phyloP scores from a whole-genome alignment of 768 basidiomycete species.

The Russula sp. region DNA sequence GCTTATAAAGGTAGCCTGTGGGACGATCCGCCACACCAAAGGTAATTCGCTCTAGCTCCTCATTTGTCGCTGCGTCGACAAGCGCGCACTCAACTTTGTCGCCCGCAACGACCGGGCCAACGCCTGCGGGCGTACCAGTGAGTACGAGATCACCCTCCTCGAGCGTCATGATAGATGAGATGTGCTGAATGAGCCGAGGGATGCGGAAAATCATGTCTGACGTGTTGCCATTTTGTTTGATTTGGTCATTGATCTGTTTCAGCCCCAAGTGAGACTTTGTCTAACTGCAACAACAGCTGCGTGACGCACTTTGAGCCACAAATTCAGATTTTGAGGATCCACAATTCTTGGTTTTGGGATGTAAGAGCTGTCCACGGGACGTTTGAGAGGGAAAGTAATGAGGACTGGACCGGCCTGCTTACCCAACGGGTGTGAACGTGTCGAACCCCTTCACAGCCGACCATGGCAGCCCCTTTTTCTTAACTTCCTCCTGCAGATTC shows the following conservation, averaged over 20 bases:
- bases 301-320: slow-evolving; percentile 62
- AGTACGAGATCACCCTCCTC: slow-evolving; percentile 94
- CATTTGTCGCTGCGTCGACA: slow-evolving; percentile 43
- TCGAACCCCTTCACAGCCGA: slow-evolving; percentile 96
- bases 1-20: slow-evolving; percentile 60
- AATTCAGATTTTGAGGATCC: slow-evolving; percentile 70
- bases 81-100: slow-evolving; percentile 76
- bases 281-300: neutral
- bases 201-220: slow-evolving; percentile 91
- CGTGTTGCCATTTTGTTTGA: slow-evolving; percentile 83
- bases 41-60: slow-evolving; percentile 53
- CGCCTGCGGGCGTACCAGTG: slow-evolving; percentile 89
- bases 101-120: slow-evolving; percentile 69
- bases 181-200: slow-evolving; percentile 79
- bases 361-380: slow-evolving; percentile 48
- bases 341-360: slow-evolving; percentile 65
- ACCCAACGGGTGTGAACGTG: slow-evolving; percentile 92
- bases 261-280: neutral
- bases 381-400: neutral
- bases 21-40: slow-evolving; percentile 61
- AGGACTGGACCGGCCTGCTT: slow-evolving; percentile 21
- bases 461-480: slow-evolving; percentile 95
- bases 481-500: slow-evolving; percentile 90
- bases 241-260: slow-evolving; percentile 69
- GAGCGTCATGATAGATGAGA: slow-evolving; percentile 96